Percentiles rank a stretch among this genome's conserved stretches.
phyloP scores from a whole-genome alignment of 106 monocot species.

The Xerophyta viscosa region DNA sequence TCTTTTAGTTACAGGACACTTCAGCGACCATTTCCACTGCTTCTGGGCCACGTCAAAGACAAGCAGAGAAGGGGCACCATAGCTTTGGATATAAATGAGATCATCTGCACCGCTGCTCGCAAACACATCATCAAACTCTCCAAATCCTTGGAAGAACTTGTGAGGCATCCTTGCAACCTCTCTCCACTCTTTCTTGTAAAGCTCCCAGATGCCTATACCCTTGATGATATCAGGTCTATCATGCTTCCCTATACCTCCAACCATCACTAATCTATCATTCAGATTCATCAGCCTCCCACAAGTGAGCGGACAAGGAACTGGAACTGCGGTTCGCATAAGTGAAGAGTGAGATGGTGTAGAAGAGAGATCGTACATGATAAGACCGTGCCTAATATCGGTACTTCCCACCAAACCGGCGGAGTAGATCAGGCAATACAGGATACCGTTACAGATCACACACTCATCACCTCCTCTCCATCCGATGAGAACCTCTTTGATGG shows the following conservation, averaged over 20 bases:
- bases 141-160: constrained; percentile 87
- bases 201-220: constrained; percentile 93
- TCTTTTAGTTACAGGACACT: constrained; percentile 69
- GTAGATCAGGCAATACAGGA: constrained; percentile 73
- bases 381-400: constrained; percentile 45
- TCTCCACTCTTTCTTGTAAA: no score
- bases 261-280: constrained; percentile 55
- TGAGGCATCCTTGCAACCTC: no score
- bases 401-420: constrained; percentile 42
- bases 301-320: constrained; percentile 63
- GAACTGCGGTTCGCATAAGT: constrained; percentile 31
- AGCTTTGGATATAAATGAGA: constrained; percentile 85
- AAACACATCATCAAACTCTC: no score
- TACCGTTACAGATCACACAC: constrained; percentile 65
- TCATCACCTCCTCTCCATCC: constrained; percentile 95
- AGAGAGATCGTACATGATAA: constrained; percentile 52
- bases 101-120: constrained; percentile 62
- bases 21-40: constrained; percentile 73
- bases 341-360: constrained; percentile 18
- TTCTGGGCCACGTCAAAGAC: constrained; percentile 63
- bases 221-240: constrained; percentile 81
- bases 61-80: constrained; percentile 56
- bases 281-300: constrained; percentile 87
- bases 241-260: constrained; percentile 81
- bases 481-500: constrained; percentile 39